Evolutionary conservation across 352 stramenopile species (phyloP), one percentile per base, ranked within the genome.

Genomic region (Phytophthora ohioensis): DNA sequence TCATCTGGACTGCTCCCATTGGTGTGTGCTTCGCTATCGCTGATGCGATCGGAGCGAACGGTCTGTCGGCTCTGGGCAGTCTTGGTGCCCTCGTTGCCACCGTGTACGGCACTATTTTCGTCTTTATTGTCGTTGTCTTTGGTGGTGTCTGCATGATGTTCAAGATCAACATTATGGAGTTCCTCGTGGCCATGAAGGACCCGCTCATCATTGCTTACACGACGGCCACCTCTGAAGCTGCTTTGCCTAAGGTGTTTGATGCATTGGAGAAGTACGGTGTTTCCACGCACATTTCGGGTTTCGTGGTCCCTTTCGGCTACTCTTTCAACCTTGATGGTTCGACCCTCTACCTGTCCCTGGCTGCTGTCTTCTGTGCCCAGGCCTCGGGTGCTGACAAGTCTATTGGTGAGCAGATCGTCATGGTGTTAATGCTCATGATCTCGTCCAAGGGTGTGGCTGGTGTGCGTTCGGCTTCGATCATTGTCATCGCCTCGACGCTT

Each of bases 241-340:
- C 78, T n/a, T 45, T 90, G 35, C 82, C 82, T 15, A 87, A 86
- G 56, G 82, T 87, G 3, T 90, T 90, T 32, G 82, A 90, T n/a
- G 51, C 68, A 2, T 73, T 90, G 13, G 76, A 82, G 43, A 72
- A 75, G 41, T 90, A 84, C 62, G 82, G 82, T 41, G 82, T 90
- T 9, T 76, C 78, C 0, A 65, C 73, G 7, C 75, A 88, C 65
- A 78, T 90, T 51, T 80, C 76, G 30, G 69, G 75, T 5, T 88
- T 90, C 41, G 82, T 90, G 6, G 80, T 90, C 8, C 79, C 79
- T 0, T 88, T 88, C 54, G 82, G 82, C 32, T 90, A 88, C 71
- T 90, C 82, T 62, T 88, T 90, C 77, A 90, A 90, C 70, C 64
- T 88, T 3, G 82, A 90, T 52, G 82, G 75, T 11, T 82, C 75